Base-by-base conservation (phyloP, 106 monocot genomes). In the Chionographis japonica region DNA sequence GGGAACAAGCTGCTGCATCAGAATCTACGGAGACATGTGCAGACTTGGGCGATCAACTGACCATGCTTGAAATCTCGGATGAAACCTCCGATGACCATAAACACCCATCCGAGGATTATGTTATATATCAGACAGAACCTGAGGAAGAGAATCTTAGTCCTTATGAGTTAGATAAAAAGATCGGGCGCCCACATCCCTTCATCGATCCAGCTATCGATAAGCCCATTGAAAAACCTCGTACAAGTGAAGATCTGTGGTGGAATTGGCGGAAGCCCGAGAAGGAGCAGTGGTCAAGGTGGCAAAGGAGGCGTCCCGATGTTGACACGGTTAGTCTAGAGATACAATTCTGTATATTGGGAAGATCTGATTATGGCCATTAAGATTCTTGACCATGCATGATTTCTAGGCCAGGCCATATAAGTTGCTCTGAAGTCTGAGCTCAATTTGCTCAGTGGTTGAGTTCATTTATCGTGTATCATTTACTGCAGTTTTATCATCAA, bases 271-370 rank as follows among this genome's bases (percentile, higher is more conserved):
- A 87, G 68, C 87, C 89, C 40, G 89, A 94, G 20, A 84, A 89
- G 65, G 97, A 92, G 61, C 85, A 85, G 52, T 98, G 97, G 97
- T 92, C 89, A 40, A 92, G 97, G 72, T 98, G 97, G 97, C 97
- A 97, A 78, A 86, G 92, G 65, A 73, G 89, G 65, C 82, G 85
- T 55, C 97, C 92, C 19, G 84, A 89, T 98, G 92, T 90, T 74
- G 90, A 98, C 62, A 92, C 83, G 75, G 97, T 98, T 58, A 83
- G 86, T 82, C 40, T 19, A 68, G 12, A 37, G 13, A 27, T 50
- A 11, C 9, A 46, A 10, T 46, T 46, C 19, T 63, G 7, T 38
- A 51, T 60, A 7, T 41, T 35, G n/a, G 5, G 16, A 18, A 68
- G 5, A 68, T 2, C 10, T 56, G 13, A 12, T 37, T 36, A 46